Evolutionary conservation across 345 rosid genomes (phyloP), one percentile per base, ranked within the genome.

Genomic region (Populus davidiana): DNA sequence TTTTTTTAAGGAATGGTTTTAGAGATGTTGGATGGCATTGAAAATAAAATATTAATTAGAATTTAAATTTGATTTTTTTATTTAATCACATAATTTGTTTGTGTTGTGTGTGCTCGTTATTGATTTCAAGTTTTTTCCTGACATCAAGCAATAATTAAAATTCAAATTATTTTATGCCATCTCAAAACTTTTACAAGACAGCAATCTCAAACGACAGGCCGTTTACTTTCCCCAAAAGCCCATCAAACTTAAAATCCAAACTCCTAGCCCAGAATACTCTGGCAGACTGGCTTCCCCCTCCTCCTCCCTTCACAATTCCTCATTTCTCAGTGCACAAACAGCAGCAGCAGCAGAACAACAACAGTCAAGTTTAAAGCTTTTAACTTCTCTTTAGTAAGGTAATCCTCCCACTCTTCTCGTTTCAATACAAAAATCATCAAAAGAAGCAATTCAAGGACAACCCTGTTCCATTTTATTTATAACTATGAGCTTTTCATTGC

Each of bases 401-500:
- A 2, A 21, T 54, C 23, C 23, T 54, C 23, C 8, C 25, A 21
- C 12, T 54, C 61, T 2, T 54, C 23, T 2, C 25, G 20, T 21
- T 54, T 2, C 23, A 54, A 54, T 54, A 6, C 23, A 21, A 54
- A 54, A 54, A 20, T 54, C 25, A 21, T 54, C 12, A 52, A 21
- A 54, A 54, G 25, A 7, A 21, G 11, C 61, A 54, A 54, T 54
- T 54, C 69, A 33, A 66, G 41, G 21, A 27, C 35, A 66, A 8
- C 69, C 39, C 38, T 23, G 10, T 29, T 68, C 38, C 20, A 16
- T 76, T 68, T 54, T 41, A 8, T 25, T 11, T 6, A 47, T 71
- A 43, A 77, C 27, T 6, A 83, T 83, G 85, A 83, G 80, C 63
- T 72, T 76, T 17, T 67, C 71, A 27, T 33, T 69, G 66, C 78